These are phyloP conservation scores for Termitomyces sp. DNA, from an alignment of 768 basidiomycete species.

Conservation along the genomic window DNA sequence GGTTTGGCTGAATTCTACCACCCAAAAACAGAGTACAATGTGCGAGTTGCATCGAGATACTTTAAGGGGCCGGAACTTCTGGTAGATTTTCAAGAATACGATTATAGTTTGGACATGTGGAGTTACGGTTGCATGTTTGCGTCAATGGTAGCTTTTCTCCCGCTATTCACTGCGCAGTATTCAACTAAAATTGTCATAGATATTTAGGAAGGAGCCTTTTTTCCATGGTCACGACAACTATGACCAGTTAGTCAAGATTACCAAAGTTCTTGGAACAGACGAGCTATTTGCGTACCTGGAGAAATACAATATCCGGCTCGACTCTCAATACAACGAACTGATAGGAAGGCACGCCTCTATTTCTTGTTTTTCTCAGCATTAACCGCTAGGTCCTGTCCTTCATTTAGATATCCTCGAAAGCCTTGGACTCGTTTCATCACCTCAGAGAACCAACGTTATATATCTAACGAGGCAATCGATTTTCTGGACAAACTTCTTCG, in stretches of 20 bases:
- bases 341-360: conserved; percentile 60
- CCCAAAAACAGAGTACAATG: conserved; percentile 96
- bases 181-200: conserved; percentile 40
- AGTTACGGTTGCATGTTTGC: conserved; percentile 99
- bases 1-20: conserved; percentile 98
- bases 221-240: conserved; percentile 99
- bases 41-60: conserved; percentile 94
- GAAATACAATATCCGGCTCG: conserved; percentile 93
- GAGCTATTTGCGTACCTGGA: conserved; percentile 90
- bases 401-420: conserved; percentile 78
- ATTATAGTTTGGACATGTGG: conserved; percentile 99
- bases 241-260: conserved; percentile 96
- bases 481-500: conserved; percentile 92
- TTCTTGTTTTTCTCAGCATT: background rate
- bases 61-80: conserved; percentile 97
- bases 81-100: conserved; percentile 98
- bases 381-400: conserved; percentile 8
- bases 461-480: conserved; percentile 96
- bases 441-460: conserved; percentile 92
- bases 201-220: conserved; percentile 98
- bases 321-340: conserved; percentile 94
- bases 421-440: conserved; percentile 96
- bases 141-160: conserved; percentile 66
- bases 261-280: conserved; percentile 95
- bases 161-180: conserved; percentile 1